Evolutionary conservation across 2,329 filamentous ascomycete species (phyloP).

Genomic region (Paracamarosporium sp.): DNA sequence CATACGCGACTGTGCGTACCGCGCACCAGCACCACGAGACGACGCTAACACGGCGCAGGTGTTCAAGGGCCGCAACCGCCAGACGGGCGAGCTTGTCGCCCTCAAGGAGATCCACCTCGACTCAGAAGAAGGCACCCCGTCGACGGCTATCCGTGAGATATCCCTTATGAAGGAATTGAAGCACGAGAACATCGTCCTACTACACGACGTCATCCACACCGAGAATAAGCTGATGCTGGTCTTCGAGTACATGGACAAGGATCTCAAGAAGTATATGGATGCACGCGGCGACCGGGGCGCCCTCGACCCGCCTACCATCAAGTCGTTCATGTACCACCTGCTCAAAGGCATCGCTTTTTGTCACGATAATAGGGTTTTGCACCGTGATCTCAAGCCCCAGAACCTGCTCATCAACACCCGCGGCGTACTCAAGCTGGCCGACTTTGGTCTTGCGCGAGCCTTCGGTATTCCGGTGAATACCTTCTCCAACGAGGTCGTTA

Average conservation of each 20-base stretch:
- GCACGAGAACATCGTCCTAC: constrained; percentile 95
- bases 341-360: constrained; percentile 96
- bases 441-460: constrained; percentile 91
- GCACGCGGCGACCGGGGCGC: constrained; percentile 87
- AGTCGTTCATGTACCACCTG: constrained; percentile 99
- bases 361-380: constrained; percentile 94
- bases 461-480: constrained; percentile 98
- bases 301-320: constrained; percentile 88
- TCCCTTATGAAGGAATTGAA: constrained; percentile 99
- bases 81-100: constrained; percentile 95
- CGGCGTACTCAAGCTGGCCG: constrained; percentile 87
- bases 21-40: neutral
- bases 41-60: constrained; percentile 66
- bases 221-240: constrained; percentile 99
- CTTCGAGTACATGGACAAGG: constrained; percentile 98
- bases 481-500: constrained; percentile 97
- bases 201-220: constrained; percentile 98
- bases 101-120: constrained; percentile 99
- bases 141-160: constrained; percentile 96
- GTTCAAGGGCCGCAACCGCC: constrained; percentile 96
- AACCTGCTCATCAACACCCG: constrained; percentile 95
- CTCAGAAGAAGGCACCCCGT: constrained; percentile 96
- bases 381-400: constrained; percentile 94
- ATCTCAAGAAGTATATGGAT: constrained; percentile 99
- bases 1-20: constrained; percentile 88